These are phyloP conservation scores for Septoria linicola DNA, from an alignment of 2,329 filamentous ascomycete genomes.

Conservation along the genomic window DNA sequence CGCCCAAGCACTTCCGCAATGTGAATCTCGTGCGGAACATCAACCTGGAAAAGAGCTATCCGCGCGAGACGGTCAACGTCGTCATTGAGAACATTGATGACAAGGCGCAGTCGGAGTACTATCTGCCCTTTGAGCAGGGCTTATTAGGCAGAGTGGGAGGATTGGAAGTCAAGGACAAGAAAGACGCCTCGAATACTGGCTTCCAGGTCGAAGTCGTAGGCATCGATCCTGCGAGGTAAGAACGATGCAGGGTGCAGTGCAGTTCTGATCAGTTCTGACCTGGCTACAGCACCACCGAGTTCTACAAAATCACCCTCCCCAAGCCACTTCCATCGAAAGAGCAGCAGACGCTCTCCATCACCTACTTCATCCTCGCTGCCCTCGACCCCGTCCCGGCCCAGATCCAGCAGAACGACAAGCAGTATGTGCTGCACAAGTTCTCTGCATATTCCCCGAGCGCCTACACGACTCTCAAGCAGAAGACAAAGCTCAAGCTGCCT, in stretches of 20 bases:
- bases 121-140: slow-evolving; percentile 76
- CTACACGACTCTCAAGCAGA: slow-evolving; percentile 87
- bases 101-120: slow-evolving; percentile 84
- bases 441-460: slow-evolving; percentile 80
- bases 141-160: slow-evolving; percentile 76
- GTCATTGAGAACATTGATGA: slow-evolving; percentile 83
- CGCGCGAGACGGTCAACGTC: slow-evolving; percentile 89
- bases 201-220: slow-evolving; percentile 69
- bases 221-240: slow-evolving; percentile 55
- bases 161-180: slow-evolving; percentile 90
- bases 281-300: slow-evolving; percentile 54
- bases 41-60: slow-evolving; percentile 90
- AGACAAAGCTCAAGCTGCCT: slow-evolving; percentile 92
- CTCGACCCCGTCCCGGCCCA: slow-evolving; percentile 75
- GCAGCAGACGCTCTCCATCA: slow-evolving; percentile 84
- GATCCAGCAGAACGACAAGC: slow-evolving; percentile 80
- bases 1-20: slow-evolving; percentile 91
- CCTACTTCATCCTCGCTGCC: slow-evolving; percentile 77
- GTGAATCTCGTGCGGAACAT: slow-evolving; percentile 84
- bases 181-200: slow-evolving; percentile 64
- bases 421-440: slow-evolving; percentile 83
- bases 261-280: slow-evolving; percentile 7
- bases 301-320: slow-evolving; percentile 79
- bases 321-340: slow-evolving; percentile 70
- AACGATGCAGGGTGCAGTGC: not conserved